Evolutionary conservation across 192 early-diverging fungal genomes (phyloP).

Genomic region (Coemansia javaensis): DNA sequence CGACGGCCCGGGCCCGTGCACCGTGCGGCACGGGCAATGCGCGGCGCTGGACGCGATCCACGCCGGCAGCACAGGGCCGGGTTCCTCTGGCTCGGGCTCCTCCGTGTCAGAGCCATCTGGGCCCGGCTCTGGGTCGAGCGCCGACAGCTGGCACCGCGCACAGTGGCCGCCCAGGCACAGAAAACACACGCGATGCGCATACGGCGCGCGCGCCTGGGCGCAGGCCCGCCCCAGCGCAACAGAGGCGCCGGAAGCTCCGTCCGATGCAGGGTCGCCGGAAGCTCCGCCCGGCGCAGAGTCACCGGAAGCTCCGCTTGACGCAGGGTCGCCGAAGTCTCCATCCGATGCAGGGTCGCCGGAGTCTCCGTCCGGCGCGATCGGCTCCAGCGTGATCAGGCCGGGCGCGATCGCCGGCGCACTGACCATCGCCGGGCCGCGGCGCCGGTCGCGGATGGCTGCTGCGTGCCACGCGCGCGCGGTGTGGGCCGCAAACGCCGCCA

Average conservation of each 20-base stretch:
- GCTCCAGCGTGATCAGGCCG: no score
- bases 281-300: no score
- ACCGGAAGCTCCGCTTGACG: no score
- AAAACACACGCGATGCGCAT: slow-evolving; percentile 39
- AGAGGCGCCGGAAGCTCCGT: no score
- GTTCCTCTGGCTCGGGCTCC: no score
- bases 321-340: no score
- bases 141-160: slow-evolving; percentile 39
- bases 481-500: slow-evolving; percentile 17
- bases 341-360: no score
- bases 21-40: slow-evolving; percentile 38
- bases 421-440: slow-evolving; percentile 21
- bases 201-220: slow-evolving; percentile 9
- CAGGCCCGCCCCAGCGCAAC: slow-evolving; percentile 2
- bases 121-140: slow-evolving; percentile 6
- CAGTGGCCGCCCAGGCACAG: slow-evolving; percentile 43
- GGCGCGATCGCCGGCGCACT: no score
- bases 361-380: no score
- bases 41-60: slow-evolving; percentile 44
- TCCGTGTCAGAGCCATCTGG: no score
- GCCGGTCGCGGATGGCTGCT: slow-evolving; percentile 32
- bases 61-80: no score
- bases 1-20: slow-evolving; percentile 40
- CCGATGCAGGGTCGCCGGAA: no score
- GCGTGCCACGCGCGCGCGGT: slow-evolving; percentile 38